These are phyloP conservation scores for Nadsonia fulvescens DNA, from an alignment of 805 yeast genomes.

Conservation along the genomic window DNA sequence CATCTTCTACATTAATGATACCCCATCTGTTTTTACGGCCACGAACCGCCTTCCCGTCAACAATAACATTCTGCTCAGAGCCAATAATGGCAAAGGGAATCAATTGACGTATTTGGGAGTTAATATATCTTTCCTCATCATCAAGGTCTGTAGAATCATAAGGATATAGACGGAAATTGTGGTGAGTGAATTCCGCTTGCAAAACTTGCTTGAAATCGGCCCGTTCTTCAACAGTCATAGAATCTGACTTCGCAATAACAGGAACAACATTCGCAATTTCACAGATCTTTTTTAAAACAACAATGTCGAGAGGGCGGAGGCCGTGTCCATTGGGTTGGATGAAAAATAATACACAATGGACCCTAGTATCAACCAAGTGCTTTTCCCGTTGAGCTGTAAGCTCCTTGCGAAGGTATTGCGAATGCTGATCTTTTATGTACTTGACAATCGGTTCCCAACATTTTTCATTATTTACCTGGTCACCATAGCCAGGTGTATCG, in stretches of 20 bases:
- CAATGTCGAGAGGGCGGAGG: conserved; percentile 66
- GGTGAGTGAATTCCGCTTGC: conserved; percentile 52
- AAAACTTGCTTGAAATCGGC: conserved; percentile 50
- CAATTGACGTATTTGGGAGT: conserved; percentile 17
- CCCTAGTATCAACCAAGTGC: conserved; percentile 69
- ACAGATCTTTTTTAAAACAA: conserved; percentile 63
- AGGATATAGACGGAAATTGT: conserved; percentile 70
- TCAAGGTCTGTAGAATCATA: conserved; percentile 32
- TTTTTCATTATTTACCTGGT: conserved; percentile 83
- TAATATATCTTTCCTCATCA: conserved; percentile 19
- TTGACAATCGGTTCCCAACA: conserved; percentile 95
- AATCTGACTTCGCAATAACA: conserved; percentile 83
- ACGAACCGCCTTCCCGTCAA: conserved; percentile 64
- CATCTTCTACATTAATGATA: conserved; percentile 80
- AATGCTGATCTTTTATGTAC: conserved; percentile 89
- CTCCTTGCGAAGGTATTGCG: conserved; percentile 78
- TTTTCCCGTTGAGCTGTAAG: conserved; percentile 86
- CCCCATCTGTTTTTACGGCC: conserved; percentile 95
- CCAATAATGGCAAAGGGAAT: conserved; percentile 93
- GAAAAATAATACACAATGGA: conserved; percentile 83
- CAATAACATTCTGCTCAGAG: conserved; percentile 57
- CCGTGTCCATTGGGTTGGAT: conserved; percentile 79
- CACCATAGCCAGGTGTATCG: conserved; percentile 97
- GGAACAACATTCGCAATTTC: conserved; percentile 92
- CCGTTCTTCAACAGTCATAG: conserved; percentile 75